Conservation (phyloP, 495 filamentous ascomycete genomes). For the Terfezia claveryi region DNA sequence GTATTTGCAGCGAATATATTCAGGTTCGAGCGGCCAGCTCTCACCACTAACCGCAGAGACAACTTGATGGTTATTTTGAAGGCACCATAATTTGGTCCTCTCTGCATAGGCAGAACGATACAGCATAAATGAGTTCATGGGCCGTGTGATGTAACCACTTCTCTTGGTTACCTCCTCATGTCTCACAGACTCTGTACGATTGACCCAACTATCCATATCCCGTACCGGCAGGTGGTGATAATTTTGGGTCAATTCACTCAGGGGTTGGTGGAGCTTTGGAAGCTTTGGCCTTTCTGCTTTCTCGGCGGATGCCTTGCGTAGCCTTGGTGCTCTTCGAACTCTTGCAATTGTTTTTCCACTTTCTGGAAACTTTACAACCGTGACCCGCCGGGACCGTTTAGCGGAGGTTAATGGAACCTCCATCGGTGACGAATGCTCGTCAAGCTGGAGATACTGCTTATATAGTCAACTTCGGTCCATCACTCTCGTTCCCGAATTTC, state of each 20-base stretch:
- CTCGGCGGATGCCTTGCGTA: conserved; percentile 9
- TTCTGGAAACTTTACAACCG: neutral
- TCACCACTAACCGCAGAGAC: conserved; percentile 65
- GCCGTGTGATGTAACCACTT: conserved; percentile 58
- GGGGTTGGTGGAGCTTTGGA: conserved; percentile 37
- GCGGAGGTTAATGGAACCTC: neutral
- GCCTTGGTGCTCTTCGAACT: conserved; percentile 7
- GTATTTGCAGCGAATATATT: conserved; percentile 51
- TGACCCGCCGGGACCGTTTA: neutral
- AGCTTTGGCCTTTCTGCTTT: conserved; percentile 24
- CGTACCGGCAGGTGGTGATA: conserved; percentile 39
- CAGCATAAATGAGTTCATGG: conserved; percentile 98
- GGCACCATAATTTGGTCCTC: conserved; percentile 57
- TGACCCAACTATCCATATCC: conserved; percentile 69
- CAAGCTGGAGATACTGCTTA: neutral
- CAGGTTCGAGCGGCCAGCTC: conserved; percentile 68
- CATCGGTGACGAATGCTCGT: neutral
- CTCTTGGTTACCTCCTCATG: conserved; percentile 46
- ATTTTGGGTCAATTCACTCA: conserved; percentile 58
- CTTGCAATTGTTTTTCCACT: conserved; percentile 2
- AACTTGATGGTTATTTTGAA: conserved; percentile 83
- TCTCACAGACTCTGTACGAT: conserved; percentile 43
- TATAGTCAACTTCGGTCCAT: too few relatives aligned
- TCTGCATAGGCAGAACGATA: conserved; percentile 87
- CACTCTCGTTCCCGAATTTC: too few relatives aligned